These are phyloP conservation scores for Elymus sibiricus DNA, from an alignment of 176 grass and related monocot genomes.

Conservation along the genomic window DNA sequence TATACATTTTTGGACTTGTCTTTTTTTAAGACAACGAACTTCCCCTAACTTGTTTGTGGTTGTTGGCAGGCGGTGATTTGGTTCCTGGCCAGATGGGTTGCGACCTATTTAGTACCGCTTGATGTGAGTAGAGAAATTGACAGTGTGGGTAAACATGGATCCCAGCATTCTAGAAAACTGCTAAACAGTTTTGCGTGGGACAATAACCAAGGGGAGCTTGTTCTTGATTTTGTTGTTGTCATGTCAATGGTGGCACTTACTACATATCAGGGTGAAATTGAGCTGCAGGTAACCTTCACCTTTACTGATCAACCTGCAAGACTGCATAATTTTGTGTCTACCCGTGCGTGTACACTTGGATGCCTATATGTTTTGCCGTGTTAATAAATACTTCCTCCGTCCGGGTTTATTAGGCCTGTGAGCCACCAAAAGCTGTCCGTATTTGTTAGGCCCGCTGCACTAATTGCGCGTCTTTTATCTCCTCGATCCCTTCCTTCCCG, in stretches of 20 bases:
- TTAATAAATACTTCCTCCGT: background rate
- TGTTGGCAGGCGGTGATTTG: constrained; percentile 77
- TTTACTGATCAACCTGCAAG: constrained; percentile 10
- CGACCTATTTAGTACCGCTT: constrained; percentile 91
- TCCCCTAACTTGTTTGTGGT: constrained; percentile 41
- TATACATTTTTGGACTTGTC: constrained; percentile 1
- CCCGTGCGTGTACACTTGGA: background rate
- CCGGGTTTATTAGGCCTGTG: too few relatives aligned
- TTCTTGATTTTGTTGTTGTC: constrained; percentile 88
- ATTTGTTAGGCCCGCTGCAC: too few relatives aligned
- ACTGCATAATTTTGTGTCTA: background rate
- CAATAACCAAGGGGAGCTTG: constrained; percentile 76
- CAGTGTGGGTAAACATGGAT: constrained; percentile 27
- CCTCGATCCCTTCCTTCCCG: too few relatives aligned
- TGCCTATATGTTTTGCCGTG: constrained; percentile 12
- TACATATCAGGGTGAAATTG: constrained; percentile 85
- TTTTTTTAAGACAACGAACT: background rate
- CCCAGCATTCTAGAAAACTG: constrained; percentile 71
- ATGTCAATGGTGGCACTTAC: constrained; percentile 77
- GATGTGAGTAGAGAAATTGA: constrained; percentile 57
- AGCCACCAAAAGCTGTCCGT: too few relatives aligned
- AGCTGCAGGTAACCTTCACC: constrained; percentile 67
- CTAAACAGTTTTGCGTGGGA: constrained; percentile 89
- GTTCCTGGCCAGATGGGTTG: constrained; percentile 96
- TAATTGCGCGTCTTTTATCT: too few relatives aligned